Conservation (phyloP, 1,284 basidiomycete genomes). For the Cryptococcus sp. region DNA sequence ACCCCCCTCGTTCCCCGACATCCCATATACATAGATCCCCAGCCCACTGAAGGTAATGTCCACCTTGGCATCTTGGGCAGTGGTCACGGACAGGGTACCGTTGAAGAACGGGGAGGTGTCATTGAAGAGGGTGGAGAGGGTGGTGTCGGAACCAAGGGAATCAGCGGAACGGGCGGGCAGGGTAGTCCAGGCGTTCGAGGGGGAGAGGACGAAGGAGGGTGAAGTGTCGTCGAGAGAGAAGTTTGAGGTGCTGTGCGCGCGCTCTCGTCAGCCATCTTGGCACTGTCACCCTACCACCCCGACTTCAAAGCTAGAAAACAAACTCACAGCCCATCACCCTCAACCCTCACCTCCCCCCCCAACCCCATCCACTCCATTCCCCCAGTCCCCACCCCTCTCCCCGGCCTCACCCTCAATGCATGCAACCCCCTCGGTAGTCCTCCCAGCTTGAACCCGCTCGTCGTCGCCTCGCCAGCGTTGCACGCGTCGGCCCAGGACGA, state of each 20-base stretch:
- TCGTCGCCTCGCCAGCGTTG: not conserved
- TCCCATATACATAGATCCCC: conserved; percentile 28
- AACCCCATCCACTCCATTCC: conserved; percentile 33
- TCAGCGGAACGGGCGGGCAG: conserved; percentile 1
- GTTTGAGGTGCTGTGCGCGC: conserved; percentile 10
- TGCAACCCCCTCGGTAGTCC: conserved; percentile 25
- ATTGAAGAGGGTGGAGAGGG: not conserved
- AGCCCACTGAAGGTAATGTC: conserved; percentile 10
- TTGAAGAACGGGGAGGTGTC: conserved; percentile 10
- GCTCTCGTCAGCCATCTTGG: too few species aligned
- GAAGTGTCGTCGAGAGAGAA: conserved; percentile 25
- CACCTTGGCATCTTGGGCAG: not conserved
- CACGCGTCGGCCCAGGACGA: conserved; percentile 18
- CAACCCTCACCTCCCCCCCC: conserved; percentile 12
- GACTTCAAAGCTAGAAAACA: not conserved
- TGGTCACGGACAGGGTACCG: conserved; percentile 1
- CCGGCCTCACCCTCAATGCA: conserved; percentile 16
- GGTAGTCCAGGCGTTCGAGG: conserved; percentile 19
- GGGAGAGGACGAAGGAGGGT: conserved; percentile 17
- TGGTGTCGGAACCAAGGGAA: not conserved
- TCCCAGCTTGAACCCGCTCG: conserved; percentile 1
- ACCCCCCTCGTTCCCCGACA: conserved; percentile 18
- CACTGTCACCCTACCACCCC: not conserved
- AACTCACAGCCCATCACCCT: conserved; percentile 13
- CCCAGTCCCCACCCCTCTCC: not conserved